Evolutionary conservation across 768 basidiomycete species (phyloP).

Genomic region (Rhizopogon vulgaris): DNA sequence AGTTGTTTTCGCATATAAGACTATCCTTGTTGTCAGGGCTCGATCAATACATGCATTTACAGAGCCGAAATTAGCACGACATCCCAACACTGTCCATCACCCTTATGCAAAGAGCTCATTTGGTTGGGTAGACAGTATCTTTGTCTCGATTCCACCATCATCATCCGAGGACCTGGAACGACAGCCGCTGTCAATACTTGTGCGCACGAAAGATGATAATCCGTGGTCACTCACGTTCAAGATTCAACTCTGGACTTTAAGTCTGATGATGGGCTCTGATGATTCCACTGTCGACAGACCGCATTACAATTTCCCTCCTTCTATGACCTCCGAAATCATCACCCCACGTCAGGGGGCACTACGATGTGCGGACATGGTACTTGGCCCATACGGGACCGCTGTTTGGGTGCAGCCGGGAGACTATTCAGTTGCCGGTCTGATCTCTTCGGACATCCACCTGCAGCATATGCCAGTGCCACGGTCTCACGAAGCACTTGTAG

Average conservation of each 20-base stretch:
- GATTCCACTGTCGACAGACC: conserved; percentile 11
- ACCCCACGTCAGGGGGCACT: conserved; percentile 43
- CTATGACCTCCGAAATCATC: conserved; percentile 26
- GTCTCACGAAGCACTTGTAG: conserved; percentile 36
- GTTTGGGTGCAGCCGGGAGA: conserved; percentile 57
- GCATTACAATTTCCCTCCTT: conserved; percentile 45
- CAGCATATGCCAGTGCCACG: conserved; percentile 11
- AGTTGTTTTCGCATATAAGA: conserved; percentile 39
- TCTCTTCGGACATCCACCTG: conserved; percentile 17
- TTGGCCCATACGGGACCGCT: conserved; percentile 53
- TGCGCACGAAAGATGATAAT: conserved; percentile 54
- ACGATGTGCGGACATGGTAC: conserved; percentile 45
- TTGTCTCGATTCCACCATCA: conserved; percentile 23
- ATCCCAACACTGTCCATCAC: conserved; percentile 20
- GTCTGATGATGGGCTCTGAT: conserved; percentile 20
- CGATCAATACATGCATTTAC: conserved; percentile 53
- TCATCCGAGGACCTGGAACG: background rate
- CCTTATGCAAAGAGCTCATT: conserved; percentile 45
- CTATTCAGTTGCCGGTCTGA: conserved; percentile 33
- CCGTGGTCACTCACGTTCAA: conserved; percentile 48
- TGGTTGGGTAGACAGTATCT: conserved; percentile 64
- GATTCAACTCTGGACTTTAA: conserved; percentile 48
- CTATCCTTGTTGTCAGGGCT: conserved; percentile 53
- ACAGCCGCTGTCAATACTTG: conserved; percentile 34
- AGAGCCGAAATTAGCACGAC: conserved; percentile 32